Evolutionary conservation across 441 rosid genomes (phyloP), one percentile per base, ranked within the genome.

Genomic region (Adansonia grandidieri): DNA sequence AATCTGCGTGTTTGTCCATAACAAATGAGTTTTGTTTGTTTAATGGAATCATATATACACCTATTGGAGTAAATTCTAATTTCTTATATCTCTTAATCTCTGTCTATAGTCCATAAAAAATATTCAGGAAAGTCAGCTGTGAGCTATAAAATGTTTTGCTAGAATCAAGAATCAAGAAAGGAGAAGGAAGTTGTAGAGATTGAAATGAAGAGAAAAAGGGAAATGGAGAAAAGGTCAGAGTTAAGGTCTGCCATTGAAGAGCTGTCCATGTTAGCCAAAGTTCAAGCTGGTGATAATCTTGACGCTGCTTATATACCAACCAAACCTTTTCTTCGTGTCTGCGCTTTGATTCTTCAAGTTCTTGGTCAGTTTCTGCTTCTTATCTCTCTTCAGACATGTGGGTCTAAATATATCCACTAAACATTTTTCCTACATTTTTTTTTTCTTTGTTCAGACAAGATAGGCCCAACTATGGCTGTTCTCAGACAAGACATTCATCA

Each of bases 381-480:
- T 37, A 37, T 37, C 40, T 37, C 40, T 14, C 3, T 17, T 9
- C 17, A 58, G 48, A 79, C 5, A 20, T 67, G 71, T 71, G 28
- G 68, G 48, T 73, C 47, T 50, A 19, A 15, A 11, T 10, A 13
- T 13, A 44, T 58, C 24, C 71, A 4, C 73, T 62, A 42, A 72
- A 78, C 47, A 22, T 62, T 73, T 42, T 69, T 77, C 73, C 66
- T 70, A 51, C 70, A 70, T 58, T 37, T 70, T 79, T 78, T 37
- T 65, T 64, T 90, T 89, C 88, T 37, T 37, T 65, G 61, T 90
- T 89, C 88, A 96, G 99, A 96, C 91, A 93, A 92, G 92, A 90
- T 96, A 77, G 99, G 98, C 64, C 99, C 99, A 74, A 92, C 96
- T 74, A 92, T 96, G 99, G 92, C 89, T 40, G 98, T 96, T 73